A percentile compares a stretch with the other conserved stretches of the same genome.
phyloP scores from a whole-genome alignment of 2,329 filamentous ascomycete species.

The Apiospora saccharicola region DNA sequence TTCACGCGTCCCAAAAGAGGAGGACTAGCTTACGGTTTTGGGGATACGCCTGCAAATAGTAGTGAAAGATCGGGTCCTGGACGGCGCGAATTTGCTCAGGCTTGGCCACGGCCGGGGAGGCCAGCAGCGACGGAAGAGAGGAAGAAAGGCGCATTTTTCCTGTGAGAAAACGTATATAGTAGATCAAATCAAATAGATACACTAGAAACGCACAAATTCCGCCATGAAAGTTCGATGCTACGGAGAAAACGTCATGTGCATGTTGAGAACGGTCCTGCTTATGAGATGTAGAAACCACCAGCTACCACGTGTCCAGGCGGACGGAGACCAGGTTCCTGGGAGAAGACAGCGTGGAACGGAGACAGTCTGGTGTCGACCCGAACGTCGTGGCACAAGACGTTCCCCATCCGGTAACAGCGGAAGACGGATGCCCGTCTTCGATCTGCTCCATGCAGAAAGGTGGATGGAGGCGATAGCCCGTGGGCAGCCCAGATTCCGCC shows the following conservation, averaged over 20 bases:
- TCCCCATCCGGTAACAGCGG: conserved; percentile 20
- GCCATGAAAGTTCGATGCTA: background rate
- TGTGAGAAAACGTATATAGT: background rate
- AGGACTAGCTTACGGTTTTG: conserved; percentile 44
- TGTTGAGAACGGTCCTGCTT: background rate
- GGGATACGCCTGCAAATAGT: conserved; percentile 57
- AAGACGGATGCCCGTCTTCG: conserved; percentile 14
- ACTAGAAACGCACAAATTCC: background rate
- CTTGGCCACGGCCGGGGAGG: conserved; percentile 43
- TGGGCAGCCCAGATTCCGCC: background rate
- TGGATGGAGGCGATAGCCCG: background rate
- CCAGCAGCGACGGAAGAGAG: background rate
- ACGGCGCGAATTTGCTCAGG: conserved; percentile 59
- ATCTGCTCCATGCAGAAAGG: conserved; percentile 6
- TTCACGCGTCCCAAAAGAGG: background rate
- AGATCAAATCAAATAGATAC: background rate
- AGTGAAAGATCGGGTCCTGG: conserved; percentile 57
- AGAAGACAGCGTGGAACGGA: background rate
- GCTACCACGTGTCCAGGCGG: background rate
- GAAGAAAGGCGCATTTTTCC: background rate
- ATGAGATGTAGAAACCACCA: background rate
- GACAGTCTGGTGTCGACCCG: background rate
- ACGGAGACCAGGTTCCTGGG: background rate
- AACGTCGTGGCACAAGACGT: background rate
- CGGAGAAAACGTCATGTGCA: background rate